Evolutionary conservation across 192 early-diverging fungal species (phyloP), one percentile per base, ranked within the genome.

Genomic region (Pecoramyces ruminantium): DNA sequence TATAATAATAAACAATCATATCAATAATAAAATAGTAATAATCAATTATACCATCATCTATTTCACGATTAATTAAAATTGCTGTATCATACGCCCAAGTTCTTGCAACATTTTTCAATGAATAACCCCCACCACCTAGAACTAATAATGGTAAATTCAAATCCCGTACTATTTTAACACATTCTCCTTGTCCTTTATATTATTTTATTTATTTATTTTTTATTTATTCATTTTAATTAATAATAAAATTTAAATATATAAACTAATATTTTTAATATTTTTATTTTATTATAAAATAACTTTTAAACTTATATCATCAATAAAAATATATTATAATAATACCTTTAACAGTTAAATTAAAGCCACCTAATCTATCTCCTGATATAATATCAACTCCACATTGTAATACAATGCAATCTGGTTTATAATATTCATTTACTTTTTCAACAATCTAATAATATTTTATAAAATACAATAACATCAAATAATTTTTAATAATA

Each of bases 111-210:
- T 98, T 97, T 29, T 96, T 90, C 84, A 98, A 95, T 1, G 97
- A 97, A 83, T 99, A 99, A 18, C 97, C 97, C 27, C 97, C 97
- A 29, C 97, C 97, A 38, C 97, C 97, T 1, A 98, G 87, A 38
- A 98, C 92, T 28, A 99, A 83, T 87, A 97, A 89, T 30, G 97
- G 97, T n/a, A 99, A 84, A 79, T 95, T 93, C 84, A 97, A 95
- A 13, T 85, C 88, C 77, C 95, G 96, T 82, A 98, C 93, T 87
- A 95, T 97, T 78, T 90, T 90, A 6, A 98, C 95, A 83, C 97
- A 99, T 80, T 92, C 91, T 27, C 95, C 97, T 79, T 99, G 97
- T 1, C 97, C 97, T 67, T 14, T 21, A 21, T 51, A 14, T 40
- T 13, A 1, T 40, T 40, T 40, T 40, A 14, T 40, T 40, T 13